Evolutionary conservation across 73 alveolate species (phyloP).

Genomic region (Tetrahymena borealis): DNA sequence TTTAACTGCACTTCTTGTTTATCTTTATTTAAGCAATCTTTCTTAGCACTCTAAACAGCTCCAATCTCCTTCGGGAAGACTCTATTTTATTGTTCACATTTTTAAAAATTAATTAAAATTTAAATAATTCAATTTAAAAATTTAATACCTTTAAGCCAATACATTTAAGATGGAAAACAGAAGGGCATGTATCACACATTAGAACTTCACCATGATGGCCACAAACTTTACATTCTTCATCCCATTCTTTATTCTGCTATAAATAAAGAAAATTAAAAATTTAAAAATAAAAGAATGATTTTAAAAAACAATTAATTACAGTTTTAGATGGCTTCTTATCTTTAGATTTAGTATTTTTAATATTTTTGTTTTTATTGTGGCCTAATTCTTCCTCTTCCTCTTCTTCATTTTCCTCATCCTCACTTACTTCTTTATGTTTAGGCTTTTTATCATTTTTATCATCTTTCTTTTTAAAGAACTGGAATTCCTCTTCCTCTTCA

Average conservation of each 20-base stretch:
- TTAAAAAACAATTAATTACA: background rate
- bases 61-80: slow-evolving; percentile 36
- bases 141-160: slow-evolving; percentile 30
- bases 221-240: slow-evolving; percentile 27
- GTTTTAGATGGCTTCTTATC: background rate
- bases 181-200: slow-evolving; percentile 43
- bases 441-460: background rate
- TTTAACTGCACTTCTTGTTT: slow-evolving; percentile 15
- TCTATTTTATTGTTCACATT: no score
- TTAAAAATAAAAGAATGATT: background rate
- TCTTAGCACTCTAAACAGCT: slow-evolving; percentile 9
- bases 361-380: background rate
- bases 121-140: no score
- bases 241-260: slow-evolving; percentile 10
- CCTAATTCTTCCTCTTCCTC: background rate
- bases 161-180: slow-evolving; percentile 42
- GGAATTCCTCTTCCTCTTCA: background rate
- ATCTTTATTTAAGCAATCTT: slow-evolving; percentile 2
- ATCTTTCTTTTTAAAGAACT: background rate
- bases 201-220: slow-evolving; percentile 24
- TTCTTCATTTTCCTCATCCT: background rate
- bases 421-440: background rate
- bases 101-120: no score
- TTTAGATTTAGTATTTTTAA: background rate
- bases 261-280: background rate